These are phyloP conservation scores for Diaporthe capsici DNA, from an alignment of 2,329 filamentous ascomycete species.

Conservation along the genomic window DNA sequence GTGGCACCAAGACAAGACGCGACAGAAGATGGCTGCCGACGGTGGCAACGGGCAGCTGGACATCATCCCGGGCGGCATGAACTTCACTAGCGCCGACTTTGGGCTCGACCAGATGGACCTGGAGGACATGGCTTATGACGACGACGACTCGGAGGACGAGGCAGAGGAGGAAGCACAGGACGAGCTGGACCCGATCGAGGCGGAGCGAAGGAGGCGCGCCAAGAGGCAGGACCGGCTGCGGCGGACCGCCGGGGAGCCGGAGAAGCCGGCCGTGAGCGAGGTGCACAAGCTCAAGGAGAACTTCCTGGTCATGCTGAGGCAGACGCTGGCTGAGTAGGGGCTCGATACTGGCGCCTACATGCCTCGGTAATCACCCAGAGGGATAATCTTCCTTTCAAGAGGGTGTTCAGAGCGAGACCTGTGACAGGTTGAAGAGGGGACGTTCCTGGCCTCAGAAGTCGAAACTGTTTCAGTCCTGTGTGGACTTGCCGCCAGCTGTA, in stretches of 20 bases:
- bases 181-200: constrained; percentile 87
- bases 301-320: constrained; percentile 85
- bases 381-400: neutral
- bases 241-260: constrained; percentile 84
- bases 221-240: constrained; percentile 86
- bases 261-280: constrained; percentile 84
- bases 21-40: constrained; percentile 98
- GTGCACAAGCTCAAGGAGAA: constrained; percentile 84
- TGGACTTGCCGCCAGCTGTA: neutral
- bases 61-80: constrained; percentile 66
- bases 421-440: neutral
- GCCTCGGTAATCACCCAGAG: neutral
- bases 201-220: constrained; percentile 83
- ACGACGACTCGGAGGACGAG: constrained; percentile 70
- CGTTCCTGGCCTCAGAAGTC: neutral
- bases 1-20: constrained; percentile 98
- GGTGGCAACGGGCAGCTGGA: constrained; percentile 66
- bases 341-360: neutral
- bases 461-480: neutral
- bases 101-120: constrained; percentile 90
- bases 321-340: constrained; percentile 81
- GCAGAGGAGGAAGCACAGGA: constrained; percentile 81
- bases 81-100: constrained; percentile 88
- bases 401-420: no score
- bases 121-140: constrained; percentile 86